phyloP scores from a whole-genome alignment of 306 rosid genomes.

The Acacia crassicarpa region DNA sequence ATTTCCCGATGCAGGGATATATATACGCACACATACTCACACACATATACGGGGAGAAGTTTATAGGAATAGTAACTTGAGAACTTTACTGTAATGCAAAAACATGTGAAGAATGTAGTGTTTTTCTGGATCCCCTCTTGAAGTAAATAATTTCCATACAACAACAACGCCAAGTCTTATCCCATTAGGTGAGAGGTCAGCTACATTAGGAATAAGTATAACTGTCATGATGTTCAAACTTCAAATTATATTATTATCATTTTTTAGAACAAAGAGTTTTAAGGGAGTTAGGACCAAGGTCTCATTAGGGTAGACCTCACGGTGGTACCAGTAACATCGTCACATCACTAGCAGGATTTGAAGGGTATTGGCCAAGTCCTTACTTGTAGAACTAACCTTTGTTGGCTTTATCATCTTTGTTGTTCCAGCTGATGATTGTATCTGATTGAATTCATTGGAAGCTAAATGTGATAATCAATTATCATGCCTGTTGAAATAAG shows the following conservation, averaged over 20 bases:
- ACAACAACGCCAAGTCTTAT: not conserved
- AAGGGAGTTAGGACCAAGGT: not conserved
- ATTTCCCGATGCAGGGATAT: not conserved
- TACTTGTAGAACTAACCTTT: not conserved
- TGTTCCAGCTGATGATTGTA: not conserved
- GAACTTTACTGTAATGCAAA: not conserved
- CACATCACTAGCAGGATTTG: not conserved
- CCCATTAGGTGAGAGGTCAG: no score
- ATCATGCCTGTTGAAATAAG: slow-evolving; percentile 1
- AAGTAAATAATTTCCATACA: not conserved
- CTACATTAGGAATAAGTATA: no score
- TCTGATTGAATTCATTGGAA: not conserved
- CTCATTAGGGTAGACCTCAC: not conserved
- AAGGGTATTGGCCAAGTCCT: not conserved
- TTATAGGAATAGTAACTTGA: not conserved
- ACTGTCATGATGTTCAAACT: not conserved
- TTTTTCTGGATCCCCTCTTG: not conserved
- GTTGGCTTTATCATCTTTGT: not conserved
- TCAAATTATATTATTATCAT: slow-evolving; percentile 3
- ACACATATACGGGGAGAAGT: not conserved
- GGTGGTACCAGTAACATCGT: not conserved
- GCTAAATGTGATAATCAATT: not conserved
- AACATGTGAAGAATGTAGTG: not conserved
- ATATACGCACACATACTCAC: not conserved
- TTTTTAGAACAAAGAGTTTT: not conserved